Conservation (phyloP, 228 moss, liverwort and hornwort species). For the Sphagnum fallax region DNA sequence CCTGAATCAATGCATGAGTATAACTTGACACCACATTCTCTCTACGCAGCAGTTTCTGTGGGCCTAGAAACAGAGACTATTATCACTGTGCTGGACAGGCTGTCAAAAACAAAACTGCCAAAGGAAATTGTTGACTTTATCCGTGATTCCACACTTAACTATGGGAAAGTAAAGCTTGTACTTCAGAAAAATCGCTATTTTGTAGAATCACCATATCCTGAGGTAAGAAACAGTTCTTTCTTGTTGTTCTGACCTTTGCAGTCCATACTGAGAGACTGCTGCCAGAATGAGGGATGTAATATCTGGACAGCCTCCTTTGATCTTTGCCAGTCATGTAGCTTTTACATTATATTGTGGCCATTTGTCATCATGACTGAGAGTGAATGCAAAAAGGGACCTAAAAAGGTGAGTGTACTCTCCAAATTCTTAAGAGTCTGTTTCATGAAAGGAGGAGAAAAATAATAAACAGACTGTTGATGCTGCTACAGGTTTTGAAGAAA, state of each 20-base stretch:
- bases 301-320: too few species aligned
- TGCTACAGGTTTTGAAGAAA: constrained; percentile 70
- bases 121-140: constrained; percentile 76
- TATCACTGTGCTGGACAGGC: constrained; percentile 77
- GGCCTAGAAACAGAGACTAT: constrained; percentile 96
- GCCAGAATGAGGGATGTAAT: too few species aligned
- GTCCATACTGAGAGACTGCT: background rate
- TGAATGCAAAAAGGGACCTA: too few species aligned
- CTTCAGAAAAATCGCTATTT: constrained; percentile 96
- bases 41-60: constrained; percentile 92
- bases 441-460: too few species aligned
- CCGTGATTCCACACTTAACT: constrained; percentile 82
- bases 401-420: too few species aligned
- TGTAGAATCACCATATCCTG: constrained; percentile 89
- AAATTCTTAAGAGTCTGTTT: too few species aligned
- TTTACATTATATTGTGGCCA: too few species aligned
- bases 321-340: too few species aligned
- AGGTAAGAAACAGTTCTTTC: constrained; percentile 29
- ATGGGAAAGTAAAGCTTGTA: constrained; percentile 94
- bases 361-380: too few species aligned
- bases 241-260: too few species aligned
- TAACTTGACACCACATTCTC: constrained; percentile 81
- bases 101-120: constrained; percentile 86
- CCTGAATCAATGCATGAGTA: constrained; percentile 99
- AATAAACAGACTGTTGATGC: background rate